phyloP scores from a whole-genome alignment of 768 basidiomycete genomes.

The Leucosporidium creatinivorum region DNA sequence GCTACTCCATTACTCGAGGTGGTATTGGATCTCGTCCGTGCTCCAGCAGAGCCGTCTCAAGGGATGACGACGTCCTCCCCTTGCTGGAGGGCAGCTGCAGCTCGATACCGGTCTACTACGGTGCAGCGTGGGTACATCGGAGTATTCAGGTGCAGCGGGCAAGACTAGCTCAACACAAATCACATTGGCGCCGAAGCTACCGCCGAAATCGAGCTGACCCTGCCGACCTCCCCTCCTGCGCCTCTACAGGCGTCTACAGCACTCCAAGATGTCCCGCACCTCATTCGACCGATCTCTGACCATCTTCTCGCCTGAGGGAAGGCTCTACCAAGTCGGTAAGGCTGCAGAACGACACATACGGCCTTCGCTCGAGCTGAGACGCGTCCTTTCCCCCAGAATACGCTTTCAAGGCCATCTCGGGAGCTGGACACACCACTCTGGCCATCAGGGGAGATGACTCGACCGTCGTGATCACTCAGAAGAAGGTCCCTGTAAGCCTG shows the following conservation, averaged over 20 bases:
- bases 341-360: conserved; percentile 39
- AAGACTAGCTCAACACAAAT: too few relatives aligned
- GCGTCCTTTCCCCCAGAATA: conserved; percentile 57
- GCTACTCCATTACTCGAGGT: too few relatives aligned
- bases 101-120: too few relatives aligned
- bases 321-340: conserved; percentile 96
- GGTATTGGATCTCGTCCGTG: too few relatives aligned
- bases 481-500: conserved; percentile 83
- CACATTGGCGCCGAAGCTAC: too few relatives aligned
- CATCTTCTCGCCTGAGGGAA: conserved; percentile 75
- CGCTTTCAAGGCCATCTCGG: conserved; percentile 98
- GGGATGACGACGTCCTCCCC: too few relatives aligned
- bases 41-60: too few relatives aligned
- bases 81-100: too few relatives aligned
- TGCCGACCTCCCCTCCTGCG: neutral
- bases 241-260: neutral
- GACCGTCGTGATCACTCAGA: conserved; percentile 91
- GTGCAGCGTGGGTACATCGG: too few relatives aligned
- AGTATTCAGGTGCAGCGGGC: too few relatives aligned
- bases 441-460: conserved; percentile 91
- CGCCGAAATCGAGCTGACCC: too few relatives aligned
- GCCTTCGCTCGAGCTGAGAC: neutral
- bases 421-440: conserved; percentile 88
- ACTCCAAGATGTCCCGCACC: neutral
- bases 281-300: conserved; percentile 63